These are phyloP conservation scores for Picochlorum sp. DNA, from an alignment of 139 green algal species.

Conservation along the genomic window DNA sequence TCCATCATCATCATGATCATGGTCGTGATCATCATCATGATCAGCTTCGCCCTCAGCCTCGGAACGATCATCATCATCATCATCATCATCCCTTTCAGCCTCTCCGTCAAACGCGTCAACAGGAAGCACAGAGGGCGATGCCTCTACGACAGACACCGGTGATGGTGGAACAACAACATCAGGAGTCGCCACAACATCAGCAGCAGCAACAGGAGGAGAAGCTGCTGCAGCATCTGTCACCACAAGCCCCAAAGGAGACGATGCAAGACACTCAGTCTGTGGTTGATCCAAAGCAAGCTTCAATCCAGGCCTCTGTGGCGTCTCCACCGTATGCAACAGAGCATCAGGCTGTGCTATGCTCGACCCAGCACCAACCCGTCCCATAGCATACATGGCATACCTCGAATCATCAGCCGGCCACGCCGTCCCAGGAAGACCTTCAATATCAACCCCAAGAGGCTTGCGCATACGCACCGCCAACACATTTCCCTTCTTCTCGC, in stretches of 20 bases:
- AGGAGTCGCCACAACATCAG: too few species aligned
- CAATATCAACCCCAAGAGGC: not conserved
- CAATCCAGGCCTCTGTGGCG: not conserved
- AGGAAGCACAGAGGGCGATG: not conserved
- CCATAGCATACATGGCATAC: conserved; percentile 2
- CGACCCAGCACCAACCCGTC: not conserved
- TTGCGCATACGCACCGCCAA: not conserved
- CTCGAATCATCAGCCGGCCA: not conserved
- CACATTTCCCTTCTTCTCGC: not conserved
- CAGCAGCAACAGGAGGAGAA: too few species aligned
- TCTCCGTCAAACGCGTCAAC: not conserved
- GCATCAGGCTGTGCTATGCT: not conserved
- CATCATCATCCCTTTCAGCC: not conserved
- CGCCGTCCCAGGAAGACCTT: not conserved
- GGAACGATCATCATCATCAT: not conserved
- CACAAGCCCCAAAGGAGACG: too few species aligned
- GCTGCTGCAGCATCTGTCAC: too few species aligned
- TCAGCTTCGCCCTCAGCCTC: not conserved
- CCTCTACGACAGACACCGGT: too few species aligned
- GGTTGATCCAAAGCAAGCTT: not conserved
- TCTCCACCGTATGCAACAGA: not conserved
- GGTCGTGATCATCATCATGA: too few species aligned
- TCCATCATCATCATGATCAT: too few species aligned
- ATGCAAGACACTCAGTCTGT: too few species aligned
- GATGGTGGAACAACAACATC: too few species aligned